Percentiles rank a stretch among this genome's conserved stretches.
phyloP scores from a whole-genome alignment of 345 rosid species.

The Heritiera littoralis region DNA sequence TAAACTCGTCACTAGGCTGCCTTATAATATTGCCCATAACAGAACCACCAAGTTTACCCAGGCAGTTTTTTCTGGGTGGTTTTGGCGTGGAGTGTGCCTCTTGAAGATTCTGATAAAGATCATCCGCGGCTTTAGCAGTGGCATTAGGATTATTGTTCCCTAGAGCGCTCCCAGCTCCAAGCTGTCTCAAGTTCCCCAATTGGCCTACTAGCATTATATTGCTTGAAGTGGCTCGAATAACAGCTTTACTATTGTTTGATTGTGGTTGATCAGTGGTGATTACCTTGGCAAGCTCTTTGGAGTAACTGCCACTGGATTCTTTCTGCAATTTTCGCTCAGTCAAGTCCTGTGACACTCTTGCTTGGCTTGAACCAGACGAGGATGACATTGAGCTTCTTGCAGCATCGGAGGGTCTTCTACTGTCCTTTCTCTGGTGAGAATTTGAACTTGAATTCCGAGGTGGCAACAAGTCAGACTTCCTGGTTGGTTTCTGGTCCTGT shows the following conservation, averaged over 20 bases:
- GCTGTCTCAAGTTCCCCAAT: conserved; percentile 45
- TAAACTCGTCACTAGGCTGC: conserved; percentile 43
- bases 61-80: conserved; percentile 30
- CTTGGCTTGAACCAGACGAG: conserved; percentile 28
- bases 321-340: conserved; percentile 17
- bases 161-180: conserved; percentile 11
- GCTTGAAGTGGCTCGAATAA: conserved; percentile 39
- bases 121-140: conserved; percentile 31
- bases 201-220: conserved; percentile 34
- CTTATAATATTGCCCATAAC: conserved; percentile 74
- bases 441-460: conserved; percentile 16
- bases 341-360: conserved; percentile 1
- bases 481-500: conserved; percentile 31
- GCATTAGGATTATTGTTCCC: conserved; percentile 33
- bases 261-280: conserved; percentile 7
- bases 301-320: conserved; percentile 11
- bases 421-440: conserved; percentile 19
- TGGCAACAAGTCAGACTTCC: conserved; percentile 28
- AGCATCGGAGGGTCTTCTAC: conserved; percentile 35
- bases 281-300: conserved; percentile 31
- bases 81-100: conserved; percentile 28
- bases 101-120: conserved; percentile 21
- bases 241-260: conserved; percentile 30
- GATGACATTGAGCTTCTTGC: conserved; percentile 49
- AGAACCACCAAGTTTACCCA: conserved; percentile 33